Base-by-base conservation (phyloP, 202 grass and related monocot genomes). In the Digitaria exilis region DNA sequence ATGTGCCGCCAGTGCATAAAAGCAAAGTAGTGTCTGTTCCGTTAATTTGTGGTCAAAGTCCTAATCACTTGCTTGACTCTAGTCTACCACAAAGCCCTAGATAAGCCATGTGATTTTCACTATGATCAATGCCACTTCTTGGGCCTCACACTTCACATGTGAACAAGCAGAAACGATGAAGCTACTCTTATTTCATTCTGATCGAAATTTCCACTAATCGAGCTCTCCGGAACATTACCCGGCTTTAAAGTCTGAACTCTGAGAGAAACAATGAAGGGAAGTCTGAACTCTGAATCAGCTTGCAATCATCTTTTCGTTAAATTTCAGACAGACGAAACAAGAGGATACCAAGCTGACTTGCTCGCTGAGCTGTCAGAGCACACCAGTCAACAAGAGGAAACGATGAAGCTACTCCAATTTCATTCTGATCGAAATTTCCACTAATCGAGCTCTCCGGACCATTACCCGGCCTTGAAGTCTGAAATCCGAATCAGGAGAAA, bases 71-170 rank as follows among this genome's bases (percentile, higher is more conserved):
- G 39, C 78, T 89, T 89, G 65, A 78, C 71, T 58, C 18, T 77
- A 80, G 55, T 82, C 54, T 57, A 76, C 50, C 26, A 41, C 81
- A 28, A 11, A 80, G 52, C 43, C 62, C 85, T 24, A 88, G 76
- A 87, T 51, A 43, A 79, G 34, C 50, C 86, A 89, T 73, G 78
- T 92, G 89, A 73, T 65, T 75, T 84, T 82, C 63, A 14, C 80
- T 89, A 51, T 34, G 68, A 82, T 75, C 50, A 86, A 86, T 76
- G 73, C 7, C 43, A 34, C 29, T 55, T 74, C 74, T 74, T 39
- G 81, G 73, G 71, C 69, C 71, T 26, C 29, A 46, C 22, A n/a
- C n/a, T n/a, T n/a, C n/a, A n/a, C 26, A 73, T 75, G 67, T 59
- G 52, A 41, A 51, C 50, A 37, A 19, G 51, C 41, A 75, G 46